Percentiles rank a stretch among this genome's conserved stretches.
phyloP scores from a whole-genome alignment of 164 flowering plant genomes.

The Stephania yunnanensis region DNA sequence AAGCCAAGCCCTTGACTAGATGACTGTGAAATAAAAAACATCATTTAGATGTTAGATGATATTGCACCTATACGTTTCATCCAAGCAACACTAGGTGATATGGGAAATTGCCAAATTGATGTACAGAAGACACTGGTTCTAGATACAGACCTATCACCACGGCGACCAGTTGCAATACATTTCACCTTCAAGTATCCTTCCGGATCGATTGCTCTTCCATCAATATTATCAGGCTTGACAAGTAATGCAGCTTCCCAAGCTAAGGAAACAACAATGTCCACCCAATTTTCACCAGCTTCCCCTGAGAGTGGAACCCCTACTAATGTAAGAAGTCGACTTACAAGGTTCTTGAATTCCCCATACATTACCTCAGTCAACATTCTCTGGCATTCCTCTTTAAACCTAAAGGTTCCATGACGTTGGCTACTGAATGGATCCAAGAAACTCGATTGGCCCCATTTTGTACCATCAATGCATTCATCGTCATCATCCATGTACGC shows the following conservation, averaged over 20 bases:
- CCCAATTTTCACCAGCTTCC: conserved; percentile 60
- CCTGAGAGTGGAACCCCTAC: conserved; percentile 34
- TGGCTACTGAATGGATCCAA: conserved; percentile 38
- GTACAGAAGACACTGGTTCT: neutral
- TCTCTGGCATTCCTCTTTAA: conserved; percentile 49
- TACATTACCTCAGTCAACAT: conserved; percentile 53
- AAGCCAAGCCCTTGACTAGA: conserved; percentile 78
- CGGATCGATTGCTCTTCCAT: conserved; percentile 64
- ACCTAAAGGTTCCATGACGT: conserved; percentile 30
- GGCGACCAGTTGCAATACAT: conserved; percentile 77
- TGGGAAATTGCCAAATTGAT: neutral
- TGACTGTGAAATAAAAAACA: conserved; percentile 44
- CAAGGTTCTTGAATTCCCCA: conserved; percentile 61
- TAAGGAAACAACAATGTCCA: conserved; percentile 63
- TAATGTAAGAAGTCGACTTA: conserved; percentile 51
- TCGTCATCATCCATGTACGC: conserved; percentile 65
- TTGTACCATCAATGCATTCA: conserved; percentile 47
- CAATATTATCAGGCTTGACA: conserved; percentile 58
- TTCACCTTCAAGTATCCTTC: conserved; percentile 81
- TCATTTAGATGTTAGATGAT: neutral
- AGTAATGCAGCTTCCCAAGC: conserved; percentile 90
- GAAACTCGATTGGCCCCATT: conserved; percentile 59
- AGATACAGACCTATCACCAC: conserved; percentile 56
- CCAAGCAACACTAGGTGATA: neutral
- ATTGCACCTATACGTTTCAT: neutral